These are phyloP conservation scores for Lasiosphaeria hispida DNA, from an alignment of 495 filamentous ascomycete genomes.

Conservation along the genomic window DNA sequence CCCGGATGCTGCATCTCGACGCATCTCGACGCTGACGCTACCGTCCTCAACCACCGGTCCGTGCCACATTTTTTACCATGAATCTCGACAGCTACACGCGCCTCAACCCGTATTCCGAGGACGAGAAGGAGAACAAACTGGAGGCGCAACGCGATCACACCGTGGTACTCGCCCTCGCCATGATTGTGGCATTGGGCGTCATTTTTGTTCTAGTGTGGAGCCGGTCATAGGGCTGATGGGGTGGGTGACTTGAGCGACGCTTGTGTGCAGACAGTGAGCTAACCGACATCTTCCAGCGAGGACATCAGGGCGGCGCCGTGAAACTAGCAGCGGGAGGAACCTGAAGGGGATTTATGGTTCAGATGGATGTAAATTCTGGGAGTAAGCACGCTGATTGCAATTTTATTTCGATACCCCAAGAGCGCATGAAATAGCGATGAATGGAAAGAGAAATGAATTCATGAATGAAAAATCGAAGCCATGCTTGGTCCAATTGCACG, in stretches of 20 bases:
- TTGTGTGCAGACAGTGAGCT: too few species aligned
- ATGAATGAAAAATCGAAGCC: neutral
- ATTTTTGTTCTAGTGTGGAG: constrained; percentile 7
- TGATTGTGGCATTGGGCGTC: constrained; percentile 4
- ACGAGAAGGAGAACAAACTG: constrained; percentile 10
- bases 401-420: constrained; percentile 7
- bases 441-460: neutral
- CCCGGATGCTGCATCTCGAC: neutral
- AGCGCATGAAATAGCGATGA: neutral
- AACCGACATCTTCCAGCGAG: neutral
- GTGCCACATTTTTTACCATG: constrained; percentile 17
- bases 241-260: too few species aligned
- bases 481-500: too few species aligned
- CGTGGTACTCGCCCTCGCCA: constrained; percentile 7
- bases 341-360: neutral
- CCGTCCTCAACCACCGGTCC: neutral
- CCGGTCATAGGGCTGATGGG: neutral
- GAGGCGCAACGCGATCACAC: neutral
- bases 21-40: neutral
- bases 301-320: neutral
- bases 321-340: neutral
- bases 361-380: neutral
- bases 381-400: neutral
- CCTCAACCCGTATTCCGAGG: constrained; percentile 26
- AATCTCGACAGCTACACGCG: constrained; percentile 29